These are phyloP conservation scores for Psilocybe subaeruginosa DNA, from an alignment of 768 basidiomycete genomes.

Conservation along the genomic window DNA sequence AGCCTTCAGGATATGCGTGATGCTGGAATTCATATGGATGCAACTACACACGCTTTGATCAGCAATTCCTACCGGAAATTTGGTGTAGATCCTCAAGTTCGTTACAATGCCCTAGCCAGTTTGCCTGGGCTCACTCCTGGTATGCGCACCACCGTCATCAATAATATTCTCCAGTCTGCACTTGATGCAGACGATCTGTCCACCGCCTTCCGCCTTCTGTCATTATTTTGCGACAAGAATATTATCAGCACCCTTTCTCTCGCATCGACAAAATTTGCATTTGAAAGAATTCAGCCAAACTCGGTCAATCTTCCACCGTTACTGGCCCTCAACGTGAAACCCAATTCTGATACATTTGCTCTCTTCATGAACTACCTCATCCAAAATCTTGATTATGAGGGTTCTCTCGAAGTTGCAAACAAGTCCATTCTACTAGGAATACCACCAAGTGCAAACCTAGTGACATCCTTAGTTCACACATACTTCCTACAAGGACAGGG, in stretches of 20 bases:
- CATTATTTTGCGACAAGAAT: constrained; percentile 42
- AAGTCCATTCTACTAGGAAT: constrained; percentile 48
- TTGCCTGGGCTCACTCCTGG: constrained; percentile 42
- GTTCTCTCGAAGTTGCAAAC: constrained; percentile 48
- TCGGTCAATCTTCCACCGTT: not conserved
- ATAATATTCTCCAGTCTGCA: constrained; percentile 66
- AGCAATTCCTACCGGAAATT: constrained; percentile 60
- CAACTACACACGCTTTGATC: constrained; percentile 63
- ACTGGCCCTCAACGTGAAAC: constrained; percentile 26
- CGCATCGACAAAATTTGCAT: constrained; percentile 11
- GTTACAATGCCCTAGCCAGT: constrained; percentile 50
- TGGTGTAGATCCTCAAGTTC: constrained; percentile 59
- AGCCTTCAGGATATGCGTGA: constrained; percentile 59
- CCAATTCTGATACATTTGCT: constrained; percentile 64
- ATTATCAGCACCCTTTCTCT: constrained; percentile 26
- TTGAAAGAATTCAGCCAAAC: not conserved
- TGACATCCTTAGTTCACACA: constrained; percentile 60
- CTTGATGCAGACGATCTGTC: constrained; percentile 57
- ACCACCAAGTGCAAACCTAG: constrained; percentile 45
- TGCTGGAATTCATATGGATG: constrained; percentile 55
- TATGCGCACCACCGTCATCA: constrained; percentile 59
- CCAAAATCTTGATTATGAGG: constrained; percentile 42
- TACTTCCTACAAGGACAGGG: constrained; percentile 50
- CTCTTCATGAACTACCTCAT: constrained; percentile 63
- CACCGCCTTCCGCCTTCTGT: constrained; percentile 49